Base-by-base conservation (phyloP, 352 stramenopile species). In the Globisporangium canariense region DNA sequence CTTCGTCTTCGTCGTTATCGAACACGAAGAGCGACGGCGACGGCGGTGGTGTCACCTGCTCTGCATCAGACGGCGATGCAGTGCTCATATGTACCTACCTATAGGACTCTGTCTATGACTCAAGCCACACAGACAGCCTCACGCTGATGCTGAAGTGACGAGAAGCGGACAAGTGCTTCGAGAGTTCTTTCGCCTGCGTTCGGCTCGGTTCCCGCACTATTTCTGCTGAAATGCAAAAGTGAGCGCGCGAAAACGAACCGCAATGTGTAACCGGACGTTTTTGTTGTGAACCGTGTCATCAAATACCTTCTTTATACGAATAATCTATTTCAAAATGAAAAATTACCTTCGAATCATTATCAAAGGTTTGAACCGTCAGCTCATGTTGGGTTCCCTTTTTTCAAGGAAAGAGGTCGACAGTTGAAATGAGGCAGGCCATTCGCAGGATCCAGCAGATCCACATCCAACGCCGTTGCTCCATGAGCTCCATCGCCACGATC, bases 181-280 rank as follows among this genome's bases (percentile, higher is more conserved):
- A 56, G 25, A 45, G 43, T 52, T 50, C 55, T 22, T 47, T 63
- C 45, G 25, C 5, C 3, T 28, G 45, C 25, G 20, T 55, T 60
- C 58, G 34, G 46, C 58, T 55, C 14, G 22, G 32, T 64, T 65
- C 60, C 47, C 49, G 51, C 60, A 59, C 22, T 52, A 53, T 52
- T 65, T 58, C 22, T 13, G 36, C 49, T 49, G 43, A 63, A 43
- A 5, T 36, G 22, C 25, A 8, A 10, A 10, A 56, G 55, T 52
- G 13, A 46, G 32, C 47, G 58, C 47, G 58, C 58, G 58, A 64
- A 64, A 51, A 41, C 18, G 41, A 57, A 57, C 58, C 45, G 58
- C 18, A 30, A 6, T 10, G 13, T 45, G 1, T n/a, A 46, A n/a
- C 40, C 40, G 40, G 14, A 46, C 13, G 3, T 0, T 18, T 20